Percentiles rank a stretch among this genome's conserved stretches.
phyloP scores from a whole-genome alignment of 179 eudicot genomes.

The Beta macrorhiza region DNA sequence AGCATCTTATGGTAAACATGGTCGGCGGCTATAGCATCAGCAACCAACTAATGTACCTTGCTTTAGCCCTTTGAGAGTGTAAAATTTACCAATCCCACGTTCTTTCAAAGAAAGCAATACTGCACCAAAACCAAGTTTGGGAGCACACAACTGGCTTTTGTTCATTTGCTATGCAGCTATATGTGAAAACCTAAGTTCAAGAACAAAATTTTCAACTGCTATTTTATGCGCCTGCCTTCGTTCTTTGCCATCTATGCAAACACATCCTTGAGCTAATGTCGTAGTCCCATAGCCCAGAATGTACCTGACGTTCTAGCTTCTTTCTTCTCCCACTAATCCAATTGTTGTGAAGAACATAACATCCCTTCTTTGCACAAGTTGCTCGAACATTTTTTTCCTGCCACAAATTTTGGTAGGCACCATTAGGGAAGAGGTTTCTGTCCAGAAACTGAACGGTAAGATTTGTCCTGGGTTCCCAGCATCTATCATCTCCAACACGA shows the following conservation, averaged over 20 bases:
- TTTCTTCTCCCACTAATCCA: constrained; percentile 82
- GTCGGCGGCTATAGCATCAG: background rate
- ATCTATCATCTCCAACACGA: constrained; percentile 61
- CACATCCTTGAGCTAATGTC: constrained; percentile 81
- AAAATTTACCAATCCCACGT: background rate
- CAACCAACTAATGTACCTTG: background rate
- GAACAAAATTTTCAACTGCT: background rate
- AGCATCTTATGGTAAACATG: background rate
- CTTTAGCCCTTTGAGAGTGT: too few species aligned
- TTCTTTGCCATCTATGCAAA: constrained; percentile 58
- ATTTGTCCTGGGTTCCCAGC: constrained; percentile 76
- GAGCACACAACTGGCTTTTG: background rate
- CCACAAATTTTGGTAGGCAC: constrained; percentile 80
- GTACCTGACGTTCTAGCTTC: constrained; percentile 77
- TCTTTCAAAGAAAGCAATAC: background rate
- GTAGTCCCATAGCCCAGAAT: constrained; percentile 78
- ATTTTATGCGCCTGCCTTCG: constrained; percentile 24
- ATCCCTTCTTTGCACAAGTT: constrained; percentile 61
- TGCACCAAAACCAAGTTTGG: background rate
- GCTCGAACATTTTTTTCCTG: constrained; percentile 46
- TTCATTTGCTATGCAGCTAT: background rate
- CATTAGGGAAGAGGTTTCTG: constrained; percentile 83
- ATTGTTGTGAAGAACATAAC: constrained; percentile 78
- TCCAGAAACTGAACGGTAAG: constrained; percentile 72
- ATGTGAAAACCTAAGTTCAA: background rate